phyloP scores from a whole-genome alignment of 106 monocot genomes.

The Phalaenopsis aphrodite region DNA sequence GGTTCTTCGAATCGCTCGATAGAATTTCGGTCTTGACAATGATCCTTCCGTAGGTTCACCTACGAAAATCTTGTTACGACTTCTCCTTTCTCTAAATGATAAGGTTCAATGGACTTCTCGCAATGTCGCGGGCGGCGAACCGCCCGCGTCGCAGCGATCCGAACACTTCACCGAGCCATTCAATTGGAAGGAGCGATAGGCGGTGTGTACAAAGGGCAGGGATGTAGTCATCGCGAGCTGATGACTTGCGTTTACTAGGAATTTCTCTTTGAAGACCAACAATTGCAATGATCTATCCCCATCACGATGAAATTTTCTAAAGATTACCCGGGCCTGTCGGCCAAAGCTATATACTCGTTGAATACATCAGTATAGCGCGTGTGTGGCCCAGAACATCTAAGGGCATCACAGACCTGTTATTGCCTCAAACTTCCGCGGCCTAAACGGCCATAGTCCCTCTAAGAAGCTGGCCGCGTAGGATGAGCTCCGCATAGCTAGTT shows the following conservation, averaged over 20 bases:
- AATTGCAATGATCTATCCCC: conserved; percentile 19
- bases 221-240: conserved; percentile 17
- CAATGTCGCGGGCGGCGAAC: too few relatives aligned
- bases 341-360: too few relatives aligned
- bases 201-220: conserved; percentile 20
- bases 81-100: too few relatives aligned
- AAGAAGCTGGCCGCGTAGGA: conserved; percentile 29
- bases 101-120: too few relatives aligned
- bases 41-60: too few relatives aligned
- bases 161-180: conserved; percentile 20
- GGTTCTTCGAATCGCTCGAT: too few relatives aligned
- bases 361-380: too few relatives aligned
- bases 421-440: conserved; percentile 77
- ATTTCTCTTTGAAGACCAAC: conserved; percentile 24
- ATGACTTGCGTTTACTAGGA: conserved; percentile 21
- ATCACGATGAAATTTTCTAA: too few relatives aligned
- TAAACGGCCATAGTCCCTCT: conserved; percentile 72
- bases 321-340: too few relatives aligned
- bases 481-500: too few relatives aligned
- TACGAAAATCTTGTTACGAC: too few relatives aligned
- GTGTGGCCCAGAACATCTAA: conserved; percentile 33
- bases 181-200: conserved; percentile 15
- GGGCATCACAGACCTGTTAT: conserved; percentile 85
- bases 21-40: too few relatives aligned
- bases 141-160: background rate